Conservation (phyloP, 2,329 filamentous ascomycete species). For the Hypoxylon sp. region DNA sequence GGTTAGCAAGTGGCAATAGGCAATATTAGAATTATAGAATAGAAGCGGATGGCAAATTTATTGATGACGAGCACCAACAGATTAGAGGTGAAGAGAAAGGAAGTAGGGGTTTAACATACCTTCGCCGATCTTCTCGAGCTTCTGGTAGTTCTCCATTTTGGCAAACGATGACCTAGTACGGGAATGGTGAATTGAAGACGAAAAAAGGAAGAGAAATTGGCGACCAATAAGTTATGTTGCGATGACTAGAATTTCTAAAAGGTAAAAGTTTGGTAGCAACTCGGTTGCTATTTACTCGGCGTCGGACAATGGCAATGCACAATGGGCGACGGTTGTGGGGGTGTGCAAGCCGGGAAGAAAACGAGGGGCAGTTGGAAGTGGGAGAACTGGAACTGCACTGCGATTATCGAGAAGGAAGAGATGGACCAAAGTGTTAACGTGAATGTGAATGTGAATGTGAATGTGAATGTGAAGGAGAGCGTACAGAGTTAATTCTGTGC, state of each 20-base stretch:
- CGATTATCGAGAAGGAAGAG: constrained; percentile 1
- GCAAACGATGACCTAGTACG: constrained; percentile 14
- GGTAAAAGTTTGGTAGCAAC: constrained; percentile 4
- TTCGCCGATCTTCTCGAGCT: constrained; percentile 96
- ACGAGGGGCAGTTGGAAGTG: constrained; percentile 29
- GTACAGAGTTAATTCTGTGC: constrained; percentile 31
- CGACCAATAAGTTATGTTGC: too few relatives aligned
- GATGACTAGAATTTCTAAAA: constrained; percentile 15
- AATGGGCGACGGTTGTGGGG: constrained; percentile 31
- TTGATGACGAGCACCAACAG: too few relatives aligned
- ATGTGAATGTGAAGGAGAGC: too few relatives aligned
- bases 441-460: too few relatives aligned
- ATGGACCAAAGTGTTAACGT: too few relatives aligned
- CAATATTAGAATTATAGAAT: too few relatives aligned
- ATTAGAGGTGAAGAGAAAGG: constrained; percentile 1
- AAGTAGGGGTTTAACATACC: constrained; percentile 59
- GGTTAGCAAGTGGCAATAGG: constrained; percentile 19
- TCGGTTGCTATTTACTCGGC: constrained; percentile 32
- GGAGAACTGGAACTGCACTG: constrained; percentile 20
- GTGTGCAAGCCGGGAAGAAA: constrained; percentile 22
- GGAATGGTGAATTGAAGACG: constrained; percentile 4
- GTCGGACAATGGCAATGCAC: constrained; percentile 10
- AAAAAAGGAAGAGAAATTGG: too few relatives aligned
- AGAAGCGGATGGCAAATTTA: neutral
- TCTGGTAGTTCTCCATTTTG: constrained; percentile 93